These are phyloP conservation scores for Pascua guehoae DNA, from an alignment of 1,284 basidiomycete species.

Conservation along the genomic window DNA sequence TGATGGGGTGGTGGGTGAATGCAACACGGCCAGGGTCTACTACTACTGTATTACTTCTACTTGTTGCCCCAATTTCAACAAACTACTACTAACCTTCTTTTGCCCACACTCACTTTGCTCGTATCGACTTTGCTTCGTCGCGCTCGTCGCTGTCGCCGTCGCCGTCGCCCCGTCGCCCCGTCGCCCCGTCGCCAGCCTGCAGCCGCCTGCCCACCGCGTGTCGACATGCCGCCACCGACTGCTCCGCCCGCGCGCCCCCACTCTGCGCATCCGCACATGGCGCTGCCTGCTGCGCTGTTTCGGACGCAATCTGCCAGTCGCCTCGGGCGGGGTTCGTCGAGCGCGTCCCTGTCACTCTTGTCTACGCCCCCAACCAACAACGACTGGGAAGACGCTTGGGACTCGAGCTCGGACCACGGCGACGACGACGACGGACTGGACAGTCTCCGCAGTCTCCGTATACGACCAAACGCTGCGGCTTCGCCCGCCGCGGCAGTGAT, in stretches of 20 bases:
- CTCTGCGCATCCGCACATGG: constrained; percentile 39
- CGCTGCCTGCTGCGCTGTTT: constrained; percentile 22
- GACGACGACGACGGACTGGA: constrained; percentile 23
- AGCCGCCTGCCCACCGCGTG: background rate
- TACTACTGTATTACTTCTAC: too few relatives aligned
- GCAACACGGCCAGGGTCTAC: background rate
- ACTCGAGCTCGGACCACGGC: constrained; percentile 78
- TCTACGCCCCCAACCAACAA: background rate
- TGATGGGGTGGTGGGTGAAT: background rate
- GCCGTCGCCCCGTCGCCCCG: too few relatives aligned
- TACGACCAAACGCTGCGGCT: too few relatives aligned
- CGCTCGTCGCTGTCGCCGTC: background rate
- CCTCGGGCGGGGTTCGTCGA: background rate
- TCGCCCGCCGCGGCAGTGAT: too few relatives aligned
- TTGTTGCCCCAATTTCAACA: background rate
- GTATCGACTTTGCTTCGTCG: background rate
- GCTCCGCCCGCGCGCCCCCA: constrained; percentile 44
- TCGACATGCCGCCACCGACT: constrained; percentile 8
- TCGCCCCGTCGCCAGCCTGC: constrained; percentile 3
- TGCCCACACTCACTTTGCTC: background rate
- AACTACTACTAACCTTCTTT: background rate
- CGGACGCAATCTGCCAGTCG: constrained; percentile 3
- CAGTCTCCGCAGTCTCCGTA: too few relatives aligned
- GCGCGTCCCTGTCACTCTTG: background rate
- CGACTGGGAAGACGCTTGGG: constrained; percentile 84